Base-by-base conservation (phyloP, 1,284 basidiomycete genomes). In the Caloboletus inedulis region DNA sequence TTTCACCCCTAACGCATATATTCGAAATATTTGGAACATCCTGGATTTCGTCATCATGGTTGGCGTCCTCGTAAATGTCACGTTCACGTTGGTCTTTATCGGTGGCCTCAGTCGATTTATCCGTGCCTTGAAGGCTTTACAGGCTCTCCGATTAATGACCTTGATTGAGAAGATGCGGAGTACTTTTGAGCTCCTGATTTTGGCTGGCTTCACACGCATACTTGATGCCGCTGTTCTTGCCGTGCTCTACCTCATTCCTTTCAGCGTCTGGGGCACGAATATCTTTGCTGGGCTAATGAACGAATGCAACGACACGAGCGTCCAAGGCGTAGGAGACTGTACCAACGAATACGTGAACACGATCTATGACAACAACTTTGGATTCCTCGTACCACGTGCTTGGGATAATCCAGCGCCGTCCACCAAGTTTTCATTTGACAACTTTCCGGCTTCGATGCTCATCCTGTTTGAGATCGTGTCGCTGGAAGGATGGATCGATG, bases 391-490 rank as follows among this genome's bases (percentile, higher is more conserved):
- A 5, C 96, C 96, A 3, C 81, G 93, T 18, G 87, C 85, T 6
- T 98, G 96, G 96, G 79, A 84, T 50, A 91, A 95, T 63, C 94
- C 96, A 9, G 79, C 79, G 3, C 86, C 85, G 13, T 89, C 89
- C 12, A 94, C 91, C 5, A 80, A 80, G 3, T 98, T 95, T 74
- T 89, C 89, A 0, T 99, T 98, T 63, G 96, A 99, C 70, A 85
- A 79, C 18, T 98, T 99, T 73, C 79, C 84, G 12, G 76, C 86
- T 5, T 89, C 92, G 0, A 76, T 98, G 43, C 79, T 98, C 47
- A 98, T 98, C 62, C 78, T 98, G 3, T 98, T 98, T 64, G 96
- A 99, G 72, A 96, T 97, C 63, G 92, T 98, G 35, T 97, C 94
- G 0, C 75, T 98, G 43, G 91, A 98, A 71, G 96, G 96, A 3